Base-by-base conservation (phyloP, 164 flowering plant genomes). In the Protea cynaroides region DNA sequence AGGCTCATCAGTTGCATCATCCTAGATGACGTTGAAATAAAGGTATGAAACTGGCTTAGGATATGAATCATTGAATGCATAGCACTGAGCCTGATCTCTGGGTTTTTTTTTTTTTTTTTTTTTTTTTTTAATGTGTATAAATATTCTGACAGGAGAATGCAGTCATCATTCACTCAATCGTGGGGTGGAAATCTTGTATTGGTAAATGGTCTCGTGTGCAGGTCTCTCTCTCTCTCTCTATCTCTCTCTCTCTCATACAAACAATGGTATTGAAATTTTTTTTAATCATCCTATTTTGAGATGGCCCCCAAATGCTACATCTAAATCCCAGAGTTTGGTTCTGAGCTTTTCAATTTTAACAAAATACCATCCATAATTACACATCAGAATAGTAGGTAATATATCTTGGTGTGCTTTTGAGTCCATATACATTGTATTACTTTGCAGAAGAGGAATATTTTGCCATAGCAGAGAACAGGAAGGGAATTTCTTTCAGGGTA, bases 121-220 rank as follows among this genome's bases (percentile, higher is more conserved):
- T 44, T 55, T 53, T 29, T 29, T 5, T 29, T 29, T 2, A 2
- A 2, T 29, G 34, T 29, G 2, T 29, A 29, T 29, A 2, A 29
- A 29, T 29, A 29, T 2, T 34, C 49, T 65, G 62, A 65, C 81
- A 95, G 99, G 99, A 95, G 82, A 90, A 95, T 78, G 96, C 96
- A 23, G 90, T 95, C 44, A 84, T 92, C 21, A 83, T 83, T 8
- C 83, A 95, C 75, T 69, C 99, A 12, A 92, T 95, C 69, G 87
- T 95, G 65, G 97, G 99, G 19, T 95, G 99, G 99, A 95, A 90
- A 70, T 92, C 97, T 25, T 82, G 87, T 21, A 77, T 95, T 50
- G 99, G 99, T 55, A 88, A 73, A 77, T 95, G 99, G 99, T 88
- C 97, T 4, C 89, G 97, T n/a, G 96, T 92, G 43, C 98, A 95